Evolutionary conservation across 1,284 basidiomycete species (phyloP), one percentile per base, ranked within the genome.

Genomic region (Cutaneotrichosporon cyanovorans): DNA sequence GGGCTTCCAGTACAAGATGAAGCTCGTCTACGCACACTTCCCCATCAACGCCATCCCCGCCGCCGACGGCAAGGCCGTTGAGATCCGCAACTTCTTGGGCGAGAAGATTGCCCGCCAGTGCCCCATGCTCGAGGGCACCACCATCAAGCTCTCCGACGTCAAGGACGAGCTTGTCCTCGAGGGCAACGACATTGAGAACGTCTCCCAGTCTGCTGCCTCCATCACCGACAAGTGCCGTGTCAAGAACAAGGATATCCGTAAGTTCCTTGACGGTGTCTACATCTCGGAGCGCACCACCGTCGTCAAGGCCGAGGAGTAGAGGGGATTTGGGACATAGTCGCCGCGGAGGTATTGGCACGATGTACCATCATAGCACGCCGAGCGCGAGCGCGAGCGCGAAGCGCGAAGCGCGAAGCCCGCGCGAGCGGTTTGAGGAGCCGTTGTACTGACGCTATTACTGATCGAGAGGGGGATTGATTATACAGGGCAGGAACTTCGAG

Each of bases 1-100:
- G 80, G 95, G 93, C 57, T 98, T 97, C 84, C 83, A 85, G 69
- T 99, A 99, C 83, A 98, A 98, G 85, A 93, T 96, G 90, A 87
- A 89, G 66, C 80, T 92, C 32, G 95, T 98, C 51, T 99, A 98
- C 73, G 95, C 95, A 67, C 95, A 99, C 81, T 99, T 99, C 81
- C 95, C 95, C 59, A 96, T 99, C 80, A 98, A 99, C 80, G 85
- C 88, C 72, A 97, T 98, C 74, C 90, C 97, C 69, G 83, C 86
- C 72, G 84, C 86, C 37, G 76, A 76, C 62, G 89, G 88, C 50
- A 71, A 71, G 46, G 77, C 83, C 45, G 74, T 96, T 51, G 93
- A 98, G 75, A 98, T 99, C 77, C 85, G 96, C 66, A 98, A 98
- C 79, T 98, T 97, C 79, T 78, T 72, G 58, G 73, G 73, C 48